These are phyloP conservation scores for Cercospora zeina DNA, from an alignment of 2,329 filamentous ascomycete species.

Conservation along the genomic window DNA sequence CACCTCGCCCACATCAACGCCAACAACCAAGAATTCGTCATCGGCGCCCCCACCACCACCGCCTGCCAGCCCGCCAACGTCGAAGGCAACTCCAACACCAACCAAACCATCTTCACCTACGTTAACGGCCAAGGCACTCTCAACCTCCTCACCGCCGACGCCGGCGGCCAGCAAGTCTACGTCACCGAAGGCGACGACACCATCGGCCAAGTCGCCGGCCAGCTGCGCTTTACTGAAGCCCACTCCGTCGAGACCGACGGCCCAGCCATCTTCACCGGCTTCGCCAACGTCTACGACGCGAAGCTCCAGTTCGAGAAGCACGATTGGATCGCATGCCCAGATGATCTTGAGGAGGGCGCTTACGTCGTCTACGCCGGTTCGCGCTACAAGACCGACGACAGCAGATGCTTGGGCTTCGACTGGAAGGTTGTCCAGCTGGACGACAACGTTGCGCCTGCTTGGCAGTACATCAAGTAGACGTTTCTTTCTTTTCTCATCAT, in stretches of 20 bases:
- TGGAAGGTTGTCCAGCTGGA: slow-evolving; percentile 3
- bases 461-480: slow-evolving; percentile 20
- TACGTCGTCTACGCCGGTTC: slow-evolving; percentile 16
- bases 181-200: slow-evolving; percentile 27
- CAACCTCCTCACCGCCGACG: slow-evolving; percentile 32
- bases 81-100: slow-evolving; percentile 8
- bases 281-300: slow-evolving; percentile 19
- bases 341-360: slow-evolving; percentile 1
- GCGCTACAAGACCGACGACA: slow-evolving; percentile 9
- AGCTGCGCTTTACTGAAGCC: slow-evolving; percentile 36
- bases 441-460: slow-evolving; percentile 8
- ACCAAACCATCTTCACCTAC: slow-evolving; percentile 32
- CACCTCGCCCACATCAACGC: slow-evolving; percentile 33
- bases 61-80: slow-evolving; percentile 34
- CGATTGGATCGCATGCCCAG: slow-evolving; percentile 21
- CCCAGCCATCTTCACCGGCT: slow-evolving; percentile 32
- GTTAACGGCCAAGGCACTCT: slow-evolving; percentile 26
- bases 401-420: slow-evolving; percentile 15
- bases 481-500: background rate
- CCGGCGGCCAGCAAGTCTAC: slow-evolving; percentile 39
- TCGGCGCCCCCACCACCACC: slow-evolving; percentile 32
- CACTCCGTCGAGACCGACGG: slow-evolving; percentile 33
- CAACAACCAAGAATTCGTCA: slow-evolving; percentile 29
- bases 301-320: slow-evolving; percentile 22
- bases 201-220: slow-evolving; percentile 26